Conservation (phyloP, 2,329 filamentous ascomycete species). For the Exophiala alcalophila region DNA sequence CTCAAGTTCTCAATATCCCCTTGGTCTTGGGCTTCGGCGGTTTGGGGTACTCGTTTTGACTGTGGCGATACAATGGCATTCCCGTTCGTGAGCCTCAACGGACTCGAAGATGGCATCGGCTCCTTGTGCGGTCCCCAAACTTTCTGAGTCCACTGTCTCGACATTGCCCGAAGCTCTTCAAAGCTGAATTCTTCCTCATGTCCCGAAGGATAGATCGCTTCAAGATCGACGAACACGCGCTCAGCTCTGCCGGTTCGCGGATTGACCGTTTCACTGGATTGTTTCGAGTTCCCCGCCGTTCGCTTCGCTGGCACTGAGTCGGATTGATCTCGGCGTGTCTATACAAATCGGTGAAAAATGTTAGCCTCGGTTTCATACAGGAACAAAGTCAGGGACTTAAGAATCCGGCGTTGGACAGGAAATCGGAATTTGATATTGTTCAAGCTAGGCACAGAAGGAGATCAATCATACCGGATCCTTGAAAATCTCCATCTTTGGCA, state of each 20-base stretch:
- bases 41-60: too few relatives aligned
- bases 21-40: constrained; percentile 28
- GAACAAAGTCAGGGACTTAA: not conserved
- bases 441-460: constrained; percentile 37
- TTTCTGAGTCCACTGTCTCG: constrained; percentile 63
- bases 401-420: not conserved
- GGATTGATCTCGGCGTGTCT: constrained; percentile 41
- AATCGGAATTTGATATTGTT: constrained; percentile 18
- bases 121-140: constrained; percentile 47
- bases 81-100: constrained; percentile 6
- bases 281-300: constrained; percentile 68
- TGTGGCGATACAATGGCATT: constrained; percentile 11
- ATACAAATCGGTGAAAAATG: constrained; percentile 48
- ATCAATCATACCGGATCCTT: constrained; percentile 83
- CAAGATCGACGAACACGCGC: constrained; percentile 80
- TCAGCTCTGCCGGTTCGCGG: constrained; percentile 79
- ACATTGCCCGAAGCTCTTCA: constrained; percentile 81
- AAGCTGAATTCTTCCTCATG: constrained; percentile 77
- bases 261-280: constrained; percentile 78
- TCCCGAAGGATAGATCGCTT: constrained; percentile 77
- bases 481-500: constrained; percentile 85
- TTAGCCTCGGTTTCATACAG: not conserved
- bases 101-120: not conserved
- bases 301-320: constrained; percentile 33
- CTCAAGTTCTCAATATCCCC: constrained; percentile 32